phyloP scores from a whole-genome alignment of 169 alveolate genomes.

The Plasmodium billcollinsi region DNA sequence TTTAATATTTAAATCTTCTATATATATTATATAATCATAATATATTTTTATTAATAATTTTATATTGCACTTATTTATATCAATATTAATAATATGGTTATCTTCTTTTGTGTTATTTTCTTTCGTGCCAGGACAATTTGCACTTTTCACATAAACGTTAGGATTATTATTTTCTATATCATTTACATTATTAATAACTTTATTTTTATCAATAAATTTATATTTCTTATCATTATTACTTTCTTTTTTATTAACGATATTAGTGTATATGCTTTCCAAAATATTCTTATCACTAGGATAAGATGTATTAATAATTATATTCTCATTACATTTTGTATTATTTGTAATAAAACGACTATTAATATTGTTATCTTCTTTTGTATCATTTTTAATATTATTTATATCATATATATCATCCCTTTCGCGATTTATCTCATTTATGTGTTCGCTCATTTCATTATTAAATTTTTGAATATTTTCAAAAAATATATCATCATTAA shows the following conservation, averaged over 20 bases:
- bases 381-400: background rate
- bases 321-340: background rate
- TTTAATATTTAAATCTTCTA: conserved; percentile 48
- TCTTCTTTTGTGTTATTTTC: background rate
- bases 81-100: background rate
- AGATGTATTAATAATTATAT: background rate
- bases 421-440: background rate
- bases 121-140: background rate
- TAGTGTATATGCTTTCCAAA: background rate
- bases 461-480: background rate
- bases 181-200: background rate
- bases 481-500: conserved; percentile 16
- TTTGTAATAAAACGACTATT: background rate
- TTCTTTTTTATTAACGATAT: background rate
- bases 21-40: conserved; percentile 28
- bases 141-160: background rate
- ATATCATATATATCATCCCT: background rate
- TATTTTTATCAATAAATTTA: background rate
- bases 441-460: background rate
- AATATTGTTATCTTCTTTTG: background rate
- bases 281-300: background rate
- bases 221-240: conserved; percentile 1
- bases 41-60: conserved; percentile 27
- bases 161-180: background rate
- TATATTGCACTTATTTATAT: background rate